These are phyloP conservation scores for Teratosphaeria zuluensis DNA, from an alignment of 2,329 filamentous ascomycete genomes.

Conservation along the genomic window DNA sequence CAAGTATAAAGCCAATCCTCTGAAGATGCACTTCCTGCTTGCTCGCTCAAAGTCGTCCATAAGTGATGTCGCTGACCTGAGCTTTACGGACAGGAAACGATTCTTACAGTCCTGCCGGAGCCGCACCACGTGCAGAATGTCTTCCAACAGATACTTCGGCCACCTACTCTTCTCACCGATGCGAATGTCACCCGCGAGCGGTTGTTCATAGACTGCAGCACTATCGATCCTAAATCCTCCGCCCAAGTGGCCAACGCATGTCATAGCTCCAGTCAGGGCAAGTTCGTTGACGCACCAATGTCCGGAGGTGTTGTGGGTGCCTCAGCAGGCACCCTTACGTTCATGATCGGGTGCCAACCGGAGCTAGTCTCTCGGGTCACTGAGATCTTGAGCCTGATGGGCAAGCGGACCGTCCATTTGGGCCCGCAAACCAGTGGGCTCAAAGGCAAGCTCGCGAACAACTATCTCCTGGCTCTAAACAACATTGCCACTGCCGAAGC, in stretches of 20 bases:
- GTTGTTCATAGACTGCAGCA: constrained; percentile 91
- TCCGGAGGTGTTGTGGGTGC: constrained; percentile 93
- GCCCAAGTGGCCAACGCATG: constrained; percentile 65
- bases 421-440: constrained; percentile 77
- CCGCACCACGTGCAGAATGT: constrained; percentile 79
- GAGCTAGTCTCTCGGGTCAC: constrained; percentile 55
- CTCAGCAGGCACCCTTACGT: constrained; percentile 75
- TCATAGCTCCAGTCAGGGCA: constrained; percentile 55
- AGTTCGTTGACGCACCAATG: constrained; percentile 92
- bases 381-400: constrained; percentile 69
- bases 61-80: not conserved
- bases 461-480: constrained; percentile 88
- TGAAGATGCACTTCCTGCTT: constrained; percentile 35
- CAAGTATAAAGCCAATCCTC: constrained; percentile 63
- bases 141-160: constrained; percentile 64
- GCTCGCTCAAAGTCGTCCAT: constrained; percentile 43
- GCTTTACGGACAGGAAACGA: constrained; percentile 53
- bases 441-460: constrained; percentile 90
- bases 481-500: constrained; percentile 66
- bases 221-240: constrained; percentile 84
- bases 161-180: constrained; percentile 41
- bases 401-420: constrained; percentile 74
- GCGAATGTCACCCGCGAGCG: constrained; percentile 46
- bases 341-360: constrained; percentile 75
- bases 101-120: constrained; percentile 83